Conservation (phyloP, 73 alveolate species). For the Paramecium biaurelia region DNA sequence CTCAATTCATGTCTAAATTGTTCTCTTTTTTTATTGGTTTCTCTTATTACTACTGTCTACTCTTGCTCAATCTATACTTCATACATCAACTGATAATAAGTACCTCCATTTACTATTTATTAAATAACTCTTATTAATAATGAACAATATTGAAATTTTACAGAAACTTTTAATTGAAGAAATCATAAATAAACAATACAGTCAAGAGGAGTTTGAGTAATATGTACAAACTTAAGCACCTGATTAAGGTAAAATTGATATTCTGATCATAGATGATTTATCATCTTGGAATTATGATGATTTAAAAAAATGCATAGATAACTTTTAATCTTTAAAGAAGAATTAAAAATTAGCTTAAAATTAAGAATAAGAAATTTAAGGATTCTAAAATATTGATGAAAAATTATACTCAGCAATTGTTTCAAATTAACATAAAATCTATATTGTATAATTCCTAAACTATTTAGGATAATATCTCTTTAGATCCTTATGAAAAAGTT, state of each 20-base stretch:
- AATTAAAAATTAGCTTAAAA: background rate
- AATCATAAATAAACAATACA: background rate
- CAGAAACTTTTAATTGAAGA: background rate
- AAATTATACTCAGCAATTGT: background rate
- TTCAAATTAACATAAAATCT: background rate
- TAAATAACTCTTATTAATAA: background rate
- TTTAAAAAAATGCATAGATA: background rate
- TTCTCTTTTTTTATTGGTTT: background rate
- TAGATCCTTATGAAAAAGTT: background rate
- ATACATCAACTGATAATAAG: background rate
- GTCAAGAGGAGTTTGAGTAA: background rate
- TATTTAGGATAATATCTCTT: background rate
- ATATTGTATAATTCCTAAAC: background rate
- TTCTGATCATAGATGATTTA: background rate
- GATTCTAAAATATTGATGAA: slow-evolving; percentile 8
- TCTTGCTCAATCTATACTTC: background rate
- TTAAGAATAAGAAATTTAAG: background rate
- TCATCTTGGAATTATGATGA: background rate
- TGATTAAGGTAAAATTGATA: background rate
- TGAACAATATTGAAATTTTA: background rate
- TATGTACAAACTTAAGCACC: background rate
- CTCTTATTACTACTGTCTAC: background rate
- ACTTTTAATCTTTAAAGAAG: background rate
- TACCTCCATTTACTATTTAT: slow-evolving; percentile 3
- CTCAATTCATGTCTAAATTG: background rate